Evolutionary conservation across 768 basidiomycete genomes (phyloP).

Genomic region (Leccinum uliginosum): DNA sequence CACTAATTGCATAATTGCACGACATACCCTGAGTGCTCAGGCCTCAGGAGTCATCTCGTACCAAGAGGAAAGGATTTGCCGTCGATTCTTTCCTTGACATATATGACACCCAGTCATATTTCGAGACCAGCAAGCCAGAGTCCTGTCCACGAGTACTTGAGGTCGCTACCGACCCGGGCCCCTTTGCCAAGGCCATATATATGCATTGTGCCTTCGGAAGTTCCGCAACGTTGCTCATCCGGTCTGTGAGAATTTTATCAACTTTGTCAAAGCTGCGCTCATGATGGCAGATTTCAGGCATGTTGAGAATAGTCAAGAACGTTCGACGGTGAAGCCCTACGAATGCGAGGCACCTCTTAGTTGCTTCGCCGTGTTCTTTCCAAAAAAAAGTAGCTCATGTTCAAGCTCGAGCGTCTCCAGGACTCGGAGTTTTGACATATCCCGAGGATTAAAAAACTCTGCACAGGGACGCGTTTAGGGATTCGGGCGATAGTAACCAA

Average conservation of each 20-base stretch:
- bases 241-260: too few species aligned
- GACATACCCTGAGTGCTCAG: neutral
- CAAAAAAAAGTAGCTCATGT: neutral
- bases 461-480: neutral
- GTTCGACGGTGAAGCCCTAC: too few species aligned
- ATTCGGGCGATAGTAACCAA: neutral
- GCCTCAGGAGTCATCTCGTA: neutral
- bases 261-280: too few species aligned
- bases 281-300: too few species aligned
- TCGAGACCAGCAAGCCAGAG: too few species aligned
- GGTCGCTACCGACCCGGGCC: too few species aligned
- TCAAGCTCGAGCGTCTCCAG: neutral
- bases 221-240: too few species aligned
- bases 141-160: too few species aligned
- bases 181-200: too few species aligned
- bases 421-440: neutral
- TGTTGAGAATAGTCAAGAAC: too few species aligned
- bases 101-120: conserved; percentile 46
- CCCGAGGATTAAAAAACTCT: neutral
- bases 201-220: too few species aligned
- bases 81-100: conserved; percentile 61
- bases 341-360: too few species aligned
- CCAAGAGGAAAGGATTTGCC: conserved; percentile 52
- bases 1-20: conserved; percentile 23
- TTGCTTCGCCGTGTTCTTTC: neutral